These are phyloP conservation scores for Capronia coronata DNA, from an alignment of 2,329 filamentous ascomycete species.

Conservation along the genomic window DNA sequence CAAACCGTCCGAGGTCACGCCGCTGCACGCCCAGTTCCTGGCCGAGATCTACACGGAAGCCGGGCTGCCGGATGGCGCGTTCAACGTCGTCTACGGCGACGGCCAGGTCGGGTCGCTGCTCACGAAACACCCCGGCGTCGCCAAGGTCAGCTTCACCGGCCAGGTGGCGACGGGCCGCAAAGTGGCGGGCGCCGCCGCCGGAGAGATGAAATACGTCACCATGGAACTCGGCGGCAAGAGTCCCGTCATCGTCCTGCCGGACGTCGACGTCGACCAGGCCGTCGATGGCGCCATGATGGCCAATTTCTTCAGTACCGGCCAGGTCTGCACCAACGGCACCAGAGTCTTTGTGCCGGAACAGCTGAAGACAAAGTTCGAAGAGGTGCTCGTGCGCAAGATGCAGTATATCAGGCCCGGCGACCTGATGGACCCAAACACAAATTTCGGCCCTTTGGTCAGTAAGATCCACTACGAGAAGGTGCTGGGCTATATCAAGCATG, in stretches of 20 bases:
- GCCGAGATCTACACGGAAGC: conserved; percentile 72
- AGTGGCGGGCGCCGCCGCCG: conserved; percentile 68
- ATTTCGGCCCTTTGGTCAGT: conserved; percentile 78
- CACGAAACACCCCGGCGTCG: conserved; percentile 63
- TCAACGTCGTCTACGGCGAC: conserved; percentile 78
- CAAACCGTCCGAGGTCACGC: conserved; percentile 82
- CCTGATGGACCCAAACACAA: conserved; percentile 64
- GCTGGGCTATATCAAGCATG: conserved; percentile 66
- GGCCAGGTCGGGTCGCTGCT: conserved; percentile 71
- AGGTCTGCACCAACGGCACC: conserved; percentile 90
- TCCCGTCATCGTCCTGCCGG: conserved; percentile 70
- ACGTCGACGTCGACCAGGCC: conserved; percentile 70
- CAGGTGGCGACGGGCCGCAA: conserved; percentile 78
- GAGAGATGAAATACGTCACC: conserved; percentile 80
- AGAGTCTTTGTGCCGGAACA: conserved; percentile 69
- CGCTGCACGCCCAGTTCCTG: conserved; percentile 69
- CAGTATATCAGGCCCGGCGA: conserved; percentile 63
- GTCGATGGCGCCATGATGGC: conserved; percentile 88
- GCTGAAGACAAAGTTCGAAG: conserved; percentile 63
- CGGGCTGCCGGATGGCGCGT: conserved; percentile 72
- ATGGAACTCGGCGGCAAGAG: conserved; percentile 90
- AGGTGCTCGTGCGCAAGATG: conserved; percentile 63
- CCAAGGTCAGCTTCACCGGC: conserved; percentile 85
- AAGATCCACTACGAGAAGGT: conserved; percentile 71
- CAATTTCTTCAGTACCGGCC: conserved; percentile 85